These are phyloP conservation scores for Solanum pinnatisectum DNA, from an alignment of 257 asterid genomes.

Conservation along the genomic window DNA sequence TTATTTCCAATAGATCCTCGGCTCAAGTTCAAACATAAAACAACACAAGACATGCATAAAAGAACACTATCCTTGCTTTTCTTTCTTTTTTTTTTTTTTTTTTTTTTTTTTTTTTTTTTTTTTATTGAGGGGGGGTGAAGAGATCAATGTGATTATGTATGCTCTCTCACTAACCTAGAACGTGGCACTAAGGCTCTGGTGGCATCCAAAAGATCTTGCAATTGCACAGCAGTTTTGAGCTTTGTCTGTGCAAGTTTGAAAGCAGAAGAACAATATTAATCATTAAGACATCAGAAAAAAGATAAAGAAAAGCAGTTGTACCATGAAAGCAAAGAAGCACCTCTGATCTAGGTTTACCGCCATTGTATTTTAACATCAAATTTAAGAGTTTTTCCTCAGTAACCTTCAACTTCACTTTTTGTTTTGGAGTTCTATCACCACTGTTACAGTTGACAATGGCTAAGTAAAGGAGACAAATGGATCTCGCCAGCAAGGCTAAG, in stretches of 20 bases:
- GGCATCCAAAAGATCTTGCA: constrained; percentile 98
- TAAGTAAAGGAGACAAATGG: constrained; percentile 3
- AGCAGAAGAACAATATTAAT: constrained; percentile 6
- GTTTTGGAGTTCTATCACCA: constrained; percentile 99
- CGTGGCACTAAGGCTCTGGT: constrained; percentile 92
- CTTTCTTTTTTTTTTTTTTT: too few relatives aligned
- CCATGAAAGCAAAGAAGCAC: constrained; percentile 24
- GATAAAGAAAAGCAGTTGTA: constrained; percentile 4
- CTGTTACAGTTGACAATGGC: constrained; percentile 30
- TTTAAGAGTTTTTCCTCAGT: constrained; percentile 91
- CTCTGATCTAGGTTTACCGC: constrained; percentile 93
- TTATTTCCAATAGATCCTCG: not conserved
- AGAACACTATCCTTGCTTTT: not conserved
- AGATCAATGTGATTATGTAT: not conserved
- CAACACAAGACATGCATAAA: not conserved
- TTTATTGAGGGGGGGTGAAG: not conserved
- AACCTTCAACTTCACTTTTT: constrained; percentile 94
- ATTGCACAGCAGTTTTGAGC: constrained; percentile 87
- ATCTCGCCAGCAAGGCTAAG: not conserved
- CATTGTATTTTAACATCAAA: constrained; percentile 92
- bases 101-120: too few relatives aligned
- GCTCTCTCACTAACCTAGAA: constrained; percentile 31
- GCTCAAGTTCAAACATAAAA: not conserved
- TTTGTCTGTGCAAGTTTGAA: constrained; percentile 57
- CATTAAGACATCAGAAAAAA: not conserved